Evolutionary conservation across 2,329 filamentous ascomycete genomes (phyloP), one percentile per base, ranked within the genome.

Genomic region (Chrysoporthe deuterocubensis): DNA sequence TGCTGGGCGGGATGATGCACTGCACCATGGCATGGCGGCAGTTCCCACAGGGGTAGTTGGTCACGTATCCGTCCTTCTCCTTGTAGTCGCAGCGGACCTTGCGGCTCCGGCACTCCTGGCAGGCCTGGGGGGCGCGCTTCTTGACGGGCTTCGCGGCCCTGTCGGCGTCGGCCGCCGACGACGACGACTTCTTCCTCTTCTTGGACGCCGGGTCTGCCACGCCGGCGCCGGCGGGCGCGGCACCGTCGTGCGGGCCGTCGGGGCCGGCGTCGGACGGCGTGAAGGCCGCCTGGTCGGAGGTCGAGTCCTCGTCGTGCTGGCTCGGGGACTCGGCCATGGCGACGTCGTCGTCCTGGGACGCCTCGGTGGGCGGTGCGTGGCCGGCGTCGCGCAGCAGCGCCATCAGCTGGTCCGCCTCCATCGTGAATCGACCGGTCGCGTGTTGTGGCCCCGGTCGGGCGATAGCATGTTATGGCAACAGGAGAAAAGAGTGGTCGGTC

Each of bases 41-140:
- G 79, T 97, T 97, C 66, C 92, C 94, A 78, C 93, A 97, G 1
- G 93, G 93, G 56, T 90, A 61, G 13, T 61, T 61, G 21, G 42
- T 61, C 40, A 61, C 59, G 16, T 61, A 61, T 34, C 59, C 59
- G 43, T 61, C 90, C 61, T 91, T 91, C 78, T 97, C 93, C 68
- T 96, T 93, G 67, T 97, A 94, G 81, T 97, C 94, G 82, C 94
- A 97, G 67, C 94, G 89, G 54, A 97, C 94, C 78, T 97, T 97
- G 76, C 94, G 89, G 67, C 92, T 90, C 74, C 94, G 88, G 80
- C 94, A 97, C 74, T 91, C 93, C 71, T 93, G 92, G 78, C 94
- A 97, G 21, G 94, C 94, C 73, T 95, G 92, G 11, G 94, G 93
- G n/a, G 94, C 94, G 76, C 94, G 88, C 75, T 94, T 75, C 76